Percentiles rank a stretch among this genome's conserved stretches.
These are phyloP conservation scores for Aspergillus sparsus DNA, from an alignment of 495 filamentous ascomycete genomes.

Conservation along the genomic window DNA sequence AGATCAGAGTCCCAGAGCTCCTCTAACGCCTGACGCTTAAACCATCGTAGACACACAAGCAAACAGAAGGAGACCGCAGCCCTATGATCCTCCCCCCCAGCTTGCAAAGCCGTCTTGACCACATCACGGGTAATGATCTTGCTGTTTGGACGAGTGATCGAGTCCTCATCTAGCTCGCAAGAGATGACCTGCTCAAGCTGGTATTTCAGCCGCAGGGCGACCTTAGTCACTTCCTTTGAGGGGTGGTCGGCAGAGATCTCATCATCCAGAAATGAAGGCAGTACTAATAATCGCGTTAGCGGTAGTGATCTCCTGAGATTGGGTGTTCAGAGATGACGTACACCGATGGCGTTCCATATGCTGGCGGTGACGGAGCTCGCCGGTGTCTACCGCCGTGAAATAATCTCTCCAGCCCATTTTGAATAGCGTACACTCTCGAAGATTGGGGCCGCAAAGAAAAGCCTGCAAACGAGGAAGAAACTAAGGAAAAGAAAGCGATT, in stretches of 20 bases:
- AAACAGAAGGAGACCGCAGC: constrained; percentile 84
- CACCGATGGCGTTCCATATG: constrained; percentile 40
- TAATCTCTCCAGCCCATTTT: constrained; percentile 43
- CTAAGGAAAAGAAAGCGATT: no score
- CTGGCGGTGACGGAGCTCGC: constrained; percentile 28
- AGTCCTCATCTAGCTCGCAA: constrained; percentile 75
- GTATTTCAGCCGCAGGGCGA: constrained; percentile 85
- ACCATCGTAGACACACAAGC: constrained; percentile 89
- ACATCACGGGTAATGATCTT: constrained; percentile 79
- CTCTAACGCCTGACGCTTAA: constrained; percentile 71
- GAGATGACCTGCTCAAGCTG: constrained; percentile 87
- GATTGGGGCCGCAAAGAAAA: background rate
- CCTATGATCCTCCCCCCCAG: constrained; percentile 72
- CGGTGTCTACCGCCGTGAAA: constrained; percentile 28
- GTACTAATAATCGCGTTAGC: constrained; percentile 37
- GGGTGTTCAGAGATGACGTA: constrained; percentile 35
- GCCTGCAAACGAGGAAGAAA: no score
- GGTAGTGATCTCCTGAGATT: background rate
- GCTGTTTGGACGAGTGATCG: constrained; percentile 77
- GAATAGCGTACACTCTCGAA: background rate
- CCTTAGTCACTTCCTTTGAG: constrained; percentile 72
- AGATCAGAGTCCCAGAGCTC: constrained; percentile 93
- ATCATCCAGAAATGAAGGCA: constrained; percentile 40
- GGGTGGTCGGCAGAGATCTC: constrained; percentile 52
- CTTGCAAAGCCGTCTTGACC: constrained; percentile 72